phyloP scores from a whole-genome alignment of 805 yeast genomes.

The Saturnispora ahearnii region DNA sequence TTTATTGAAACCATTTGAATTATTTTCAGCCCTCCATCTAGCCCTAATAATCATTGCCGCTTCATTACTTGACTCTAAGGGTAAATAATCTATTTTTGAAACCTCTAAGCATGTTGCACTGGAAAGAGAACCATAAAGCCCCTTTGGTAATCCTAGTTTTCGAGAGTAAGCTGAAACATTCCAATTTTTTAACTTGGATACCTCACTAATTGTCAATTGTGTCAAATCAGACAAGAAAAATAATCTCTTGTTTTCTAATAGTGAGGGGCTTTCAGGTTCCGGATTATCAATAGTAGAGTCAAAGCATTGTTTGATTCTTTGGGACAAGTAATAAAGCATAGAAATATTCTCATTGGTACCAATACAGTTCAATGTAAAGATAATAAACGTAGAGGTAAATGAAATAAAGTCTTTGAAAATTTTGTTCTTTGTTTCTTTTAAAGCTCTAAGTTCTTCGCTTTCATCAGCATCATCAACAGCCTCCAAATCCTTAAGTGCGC shows the following conservation, averaged over 20 bases:
- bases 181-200: conserved; percentile 56
- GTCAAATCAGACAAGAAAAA: conserved; percentile 68
- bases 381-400: conserved; percentile 51
- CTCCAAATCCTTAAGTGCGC: conserved; percentile 9
- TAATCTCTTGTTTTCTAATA: conserved; percentile 29
- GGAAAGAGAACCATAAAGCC: conserved; percentile 44
- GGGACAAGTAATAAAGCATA: conserved; percentile 63
- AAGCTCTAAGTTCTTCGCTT: conserved; percentile 9
- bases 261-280: conserved; percentile 14
- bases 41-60: conserved; percentile 7
- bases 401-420: conserved; percentile 26
- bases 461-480: conserved; percentile 11
- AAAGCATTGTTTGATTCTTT: conserved; percentile 68
- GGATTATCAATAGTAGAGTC: conserved; percentile 41
- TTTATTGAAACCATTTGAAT: neutral
- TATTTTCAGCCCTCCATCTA: conserved; percentile 10
- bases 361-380: conserved; percentile 50
- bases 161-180: conserved; percentile 76
- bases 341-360: conserved; percentile 62
- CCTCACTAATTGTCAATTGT: conserved; percentile 52
- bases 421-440: conserved; percentile 24
- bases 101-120: conserved; percentile 40
- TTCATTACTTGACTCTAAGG: conserved; percentile 25
- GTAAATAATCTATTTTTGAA: conserved; percentile 53
- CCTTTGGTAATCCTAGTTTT: conserved; percentile 58